Percentiles rank a stretch among this genome's conserved stretches.
These are phyloP conservation scores for Asterophora lycoperdoides DNA, from an alignment of 768 basidiomycete genomes.

Conservation along the genomic window DNA sequence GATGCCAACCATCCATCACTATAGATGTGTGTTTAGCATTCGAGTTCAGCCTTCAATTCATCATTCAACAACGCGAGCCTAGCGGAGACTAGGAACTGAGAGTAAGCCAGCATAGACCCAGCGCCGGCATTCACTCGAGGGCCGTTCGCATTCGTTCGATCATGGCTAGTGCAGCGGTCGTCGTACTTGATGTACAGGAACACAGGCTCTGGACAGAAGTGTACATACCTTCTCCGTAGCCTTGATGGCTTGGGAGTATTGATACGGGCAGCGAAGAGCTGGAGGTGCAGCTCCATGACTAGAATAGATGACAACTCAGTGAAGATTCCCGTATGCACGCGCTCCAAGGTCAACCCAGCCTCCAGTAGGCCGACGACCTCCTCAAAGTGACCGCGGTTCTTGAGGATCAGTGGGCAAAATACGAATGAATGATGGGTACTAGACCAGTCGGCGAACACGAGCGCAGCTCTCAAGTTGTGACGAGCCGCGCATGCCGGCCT, in stretches of 20 bases:
- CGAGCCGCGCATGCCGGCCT: too few relatives aligned
- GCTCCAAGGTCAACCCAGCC: slow-evolving; percentile 92
- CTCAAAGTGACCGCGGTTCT: slow-evolving; percentile 89
- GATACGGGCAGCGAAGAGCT: slow-evolving; percentile 91
- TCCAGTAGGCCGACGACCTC: slow-evolving; percentile 90
- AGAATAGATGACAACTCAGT: slow-evolving; percentile 66
- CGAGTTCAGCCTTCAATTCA: too few relatives aligned
- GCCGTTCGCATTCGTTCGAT: too few relatives aligned
- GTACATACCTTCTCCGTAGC: slow-evolving; percentile 94
- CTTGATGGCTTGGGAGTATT: slow-evolving; percentile 98
- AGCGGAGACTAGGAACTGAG: too few relatives aligned
- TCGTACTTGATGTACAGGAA: slow-evolving; percentile 99
- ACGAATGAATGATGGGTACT: too few relatives aligned
- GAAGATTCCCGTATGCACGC: slow-evolving; percentile 99
- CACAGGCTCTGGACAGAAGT: slow-evolving; percentile 97
- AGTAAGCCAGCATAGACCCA: too few relatives aligned
- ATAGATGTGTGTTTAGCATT: too few relatives aligned
- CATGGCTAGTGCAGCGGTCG: slow-evolving; percentile 94
- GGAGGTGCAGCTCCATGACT: slow-evolving; percentile 99
- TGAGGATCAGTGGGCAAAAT: slow-evolving; percentile 24
- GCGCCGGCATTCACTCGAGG: too few relatives aligned
- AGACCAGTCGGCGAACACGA: too few relatives aligned
- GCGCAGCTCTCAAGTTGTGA: too few relatives aligned
- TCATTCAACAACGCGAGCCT: too few relatives aligned
- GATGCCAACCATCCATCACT: too few relatives aligned